Evolutionary conservation across 805 yeast species (phyloP).

Genomic region (Kuraishia piskuri): DNA sequence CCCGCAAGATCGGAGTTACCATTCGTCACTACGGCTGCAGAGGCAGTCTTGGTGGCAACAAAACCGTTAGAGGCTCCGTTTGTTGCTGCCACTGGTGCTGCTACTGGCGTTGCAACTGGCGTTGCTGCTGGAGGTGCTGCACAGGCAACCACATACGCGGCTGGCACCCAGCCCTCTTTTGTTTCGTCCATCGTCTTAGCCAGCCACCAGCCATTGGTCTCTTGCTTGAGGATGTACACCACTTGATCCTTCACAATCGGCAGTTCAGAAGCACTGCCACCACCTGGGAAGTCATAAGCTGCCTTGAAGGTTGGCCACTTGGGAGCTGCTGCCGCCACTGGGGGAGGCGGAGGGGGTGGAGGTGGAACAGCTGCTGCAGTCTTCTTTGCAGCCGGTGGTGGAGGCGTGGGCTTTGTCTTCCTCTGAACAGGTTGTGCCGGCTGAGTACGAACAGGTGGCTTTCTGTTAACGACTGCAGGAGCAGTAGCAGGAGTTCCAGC

Average conservation of each 20-base stretch:
- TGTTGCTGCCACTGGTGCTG: slow-evolving; percentile 13
- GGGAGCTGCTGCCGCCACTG: slow-evolving; percentile 52
- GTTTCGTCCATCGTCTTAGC: slow-evolving; percentile 71
- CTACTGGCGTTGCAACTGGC: slow-evolving; percentile 27
- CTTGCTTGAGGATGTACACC: slow-evolving; percentile 62
- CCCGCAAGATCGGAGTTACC: slow-evolving; percentile 21
- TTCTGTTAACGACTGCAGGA: slow-evolving; percentile 5
- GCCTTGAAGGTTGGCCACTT: slow-evolving; percentile 76
- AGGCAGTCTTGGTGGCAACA: slow-evolving; percentile 4
- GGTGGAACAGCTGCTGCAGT: slow-evolving; percentile 11
- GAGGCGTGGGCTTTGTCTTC: slow-evolving; percentile 10
- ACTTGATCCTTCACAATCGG: slow-evolving; percentile 73
- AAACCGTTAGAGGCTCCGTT: slow-evolving; percentile 14
- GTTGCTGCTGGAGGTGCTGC: slow-evolving; percentile 34
- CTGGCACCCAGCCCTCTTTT: slow-evolving; percentile 95
- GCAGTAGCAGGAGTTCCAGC: background rate
- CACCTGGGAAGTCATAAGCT: slow-evolving; percentile 81
- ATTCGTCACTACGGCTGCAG: slow-evolving; percentile 4
- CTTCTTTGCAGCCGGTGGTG: slow-evolving; percentile 4
- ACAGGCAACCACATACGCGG: slow-evolving; percentile 70
- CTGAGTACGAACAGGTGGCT: slow-evolving; percentile 10
- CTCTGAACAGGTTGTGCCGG: slow-evolving; percentile 6
- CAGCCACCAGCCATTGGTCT: slow-evolving; percentile 90
- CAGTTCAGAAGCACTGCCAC: slow-evolving; percentile 73
- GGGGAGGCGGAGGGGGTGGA: slow-evolving; percentile 75